Evolutionary conservation across 2,329 filamentous ascomycete genomes (phyloP).

Genomic region (Lasiodiplodia theobromae): DNA sequence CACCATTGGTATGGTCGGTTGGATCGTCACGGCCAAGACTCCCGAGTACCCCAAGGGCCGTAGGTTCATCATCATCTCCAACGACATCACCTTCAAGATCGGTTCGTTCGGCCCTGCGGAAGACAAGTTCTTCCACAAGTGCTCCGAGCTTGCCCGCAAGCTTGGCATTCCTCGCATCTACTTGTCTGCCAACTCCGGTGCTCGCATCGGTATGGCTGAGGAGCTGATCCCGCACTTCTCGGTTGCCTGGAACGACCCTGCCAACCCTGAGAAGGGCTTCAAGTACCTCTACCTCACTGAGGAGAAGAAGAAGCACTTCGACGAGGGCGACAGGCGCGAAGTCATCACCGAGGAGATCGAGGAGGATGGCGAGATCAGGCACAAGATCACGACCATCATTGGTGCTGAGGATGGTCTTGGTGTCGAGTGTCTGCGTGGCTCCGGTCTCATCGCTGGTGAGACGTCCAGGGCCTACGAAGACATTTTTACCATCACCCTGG

Average conservation of each 20-base stretch:
- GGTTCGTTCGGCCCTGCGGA: constrained; percentile 96
- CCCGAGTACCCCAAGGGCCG: constrained; percentile 94
- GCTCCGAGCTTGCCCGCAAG: constrained; percentile 92
- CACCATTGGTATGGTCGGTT: constrained; percentile 97
- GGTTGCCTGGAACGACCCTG: constrained; percentile 90
- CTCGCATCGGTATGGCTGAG: constrained; percentile 93
- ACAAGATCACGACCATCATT: constrained; percentile 93
- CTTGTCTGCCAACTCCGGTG: constrained; percentile 97
- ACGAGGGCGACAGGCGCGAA: constrained; percentile 74
- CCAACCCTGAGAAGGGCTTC: constrained; percentile 86
- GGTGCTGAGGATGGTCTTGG: constrained; percentile 95
- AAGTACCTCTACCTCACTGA: constrained; percentile 95
- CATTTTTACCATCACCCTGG: constrained; percentile 97
- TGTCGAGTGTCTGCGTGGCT: constrained; percentile 96
- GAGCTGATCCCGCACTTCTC: constrained; percentile 97
- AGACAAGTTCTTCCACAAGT: constrained; percentile 99
- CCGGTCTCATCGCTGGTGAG: constrained; percentile 96
- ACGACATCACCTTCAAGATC: constrained; percentile 99
- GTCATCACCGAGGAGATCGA: constrained; percentile 88
- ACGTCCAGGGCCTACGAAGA: constrained; percentile 97
- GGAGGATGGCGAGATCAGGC: constrained; percentile 86
- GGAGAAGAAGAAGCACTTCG: constrained; percentile 84
- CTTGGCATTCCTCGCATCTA: constrained; percentile 97
- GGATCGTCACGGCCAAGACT: constrained; percentile 92
- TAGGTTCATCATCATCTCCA: constrained; percentile 94